Percentiles rank a stretch among this genome's conserved stretches.
Evolutionary conservation across 73 alveolate genomes (phyloP).

Genomic region (Uronychia binucleata): DNA sequence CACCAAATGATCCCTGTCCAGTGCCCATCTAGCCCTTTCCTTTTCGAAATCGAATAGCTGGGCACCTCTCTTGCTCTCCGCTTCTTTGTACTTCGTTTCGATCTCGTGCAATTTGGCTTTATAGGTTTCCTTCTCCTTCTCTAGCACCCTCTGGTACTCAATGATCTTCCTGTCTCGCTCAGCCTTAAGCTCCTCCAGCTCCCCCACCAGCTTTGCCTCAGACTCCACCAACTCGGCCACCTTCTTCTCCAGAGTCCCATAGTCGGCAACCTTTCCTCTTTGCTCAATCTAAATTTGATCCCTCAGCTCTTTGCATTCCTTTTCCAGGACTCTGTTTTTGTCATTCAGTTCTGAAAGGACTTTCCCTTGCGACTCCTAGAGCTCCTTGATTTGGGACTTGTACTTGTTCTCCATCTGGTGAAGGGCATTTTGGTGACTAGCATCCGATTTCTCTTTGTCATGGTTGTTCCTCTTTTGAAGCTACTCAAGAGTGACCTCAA

Average conservation of each 20-base stretch:
- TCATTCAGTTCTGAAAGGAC: conserved; percentile 40
- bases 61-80: conserved; percentile 66
- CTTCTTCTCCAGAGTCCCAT: conserved; percentile 50
- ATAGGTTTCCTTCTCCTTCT: conserved; percentile 59
- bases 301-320: conserved; percentile 53
- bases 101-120: conserved; percentile 51
- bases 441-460: conserved; percentile 56
- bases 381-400: conserved; percentile 65
- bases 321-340: conserved; percentile 59
- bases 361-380: conserved; percentile 50
- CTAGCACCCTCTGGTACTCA: conserved; percentile 49
- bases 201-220: conserved; percentile 43
- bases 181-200: conserved; percentile 50
- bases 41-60: conserved; percentile 66
- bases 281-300: conserved; percentile 40
- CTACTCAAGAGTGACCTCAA: conserved; percentile 71
- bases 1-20: conserved; percentile 62
- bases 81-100: conserved; percentile 64
- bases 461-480: conserved; percentile 66
- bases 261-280: conserved; percentile 56
- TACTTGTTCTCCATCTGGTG: conserved; percentile 56
- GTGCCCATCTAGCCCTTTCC: conserved; percentile 75
- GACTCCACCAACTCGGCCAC: conserved; percentile 54
- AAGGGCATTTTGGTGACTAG: conserved; percentile 32
- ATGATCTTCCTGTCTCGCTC: conserved; percentile 62